phyloP scores from a whole-genome alignment of 768 basidiomycete species.

The Psilocybe cubensis region DNA sequence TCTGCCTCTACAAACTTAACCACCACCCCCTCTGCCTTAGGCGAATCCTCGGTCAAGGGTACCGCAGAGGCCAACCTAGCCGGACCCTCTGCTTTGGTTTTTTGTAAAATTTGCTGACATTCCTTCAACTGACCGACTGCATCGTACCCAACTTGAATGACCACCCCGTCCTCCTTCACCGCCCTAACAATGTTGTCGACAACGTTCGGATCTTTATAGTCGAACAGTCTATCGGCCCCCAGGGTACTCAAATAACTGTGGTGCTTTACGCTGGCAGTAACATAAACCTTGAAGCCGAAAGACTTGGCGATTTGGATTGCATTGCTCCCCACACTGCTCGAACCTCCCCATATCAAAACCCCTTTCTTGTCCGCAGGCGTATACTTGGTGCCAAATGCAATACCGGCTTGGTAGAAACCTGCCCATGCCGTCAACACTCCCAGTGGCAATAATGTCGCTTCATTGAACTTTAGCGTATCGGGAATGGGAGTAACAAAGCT shows the following conservation, averaged over 20 bases:
- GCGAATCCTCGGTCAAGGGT: background rate
- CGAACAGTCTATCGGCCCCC: background rate
- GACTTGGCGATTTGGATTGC: background rate
- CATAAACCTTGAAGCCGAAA: background rate
- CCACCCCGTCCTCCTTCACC: background rate
- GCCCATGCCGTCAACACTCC: background rate
- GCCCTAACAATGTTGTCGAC: background rate
- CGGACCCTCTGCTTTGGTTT: background rate
- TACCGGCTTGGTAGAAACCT: background rate
- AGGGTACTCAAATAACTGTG: background rate
- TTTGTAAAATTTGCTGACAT: background rate
- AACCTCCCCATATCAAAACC: background rate
- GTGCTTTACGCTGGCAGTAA: background rate
- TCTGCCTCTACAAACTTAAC: background rate
- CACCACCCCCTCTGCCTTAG: background rate
- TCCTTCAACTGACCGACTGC: background rate
- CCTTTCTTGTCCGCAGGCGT: background rate
- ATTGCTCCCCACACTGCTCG: background rate
- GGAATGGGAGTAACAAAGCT: background rate
- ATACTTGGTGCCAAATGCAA: background rate
- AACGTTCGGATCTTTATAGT: background rate
- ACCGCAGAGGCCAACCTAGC: background rate
- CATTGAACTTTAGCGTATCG: background rate
- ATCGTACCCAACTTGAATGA: background rate
- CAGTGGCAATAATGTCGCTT: background rate